Evolutionary conservation across 129 eudicot genomes (phyloP), one percentile per base, ranked within the genome.

Genomic region (Tanacetum coccineum): DNA sequence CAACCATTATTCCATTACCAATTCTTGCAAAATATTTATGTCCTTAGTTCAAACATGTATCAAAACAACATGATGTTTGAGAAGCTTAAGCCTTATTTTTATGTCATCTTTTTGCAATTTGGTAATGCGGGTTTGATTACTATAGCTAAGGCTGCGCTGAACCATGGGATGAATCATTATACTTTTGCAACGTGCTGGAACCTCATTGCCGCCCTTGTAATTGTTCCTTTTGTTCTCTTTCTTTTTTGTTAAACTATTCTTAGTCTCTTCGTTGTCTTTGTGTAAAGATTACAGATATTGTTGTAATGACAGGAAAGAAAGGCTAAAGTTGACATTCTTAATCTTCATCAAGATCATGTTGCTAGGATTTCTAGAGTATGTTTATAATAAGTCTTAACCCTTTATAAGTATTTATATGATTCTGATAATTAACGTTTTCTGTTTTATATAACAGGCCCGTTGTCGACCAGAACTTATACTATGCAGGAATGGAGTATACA

Each of bases 101-200:
- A 66, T 7, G 83, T 88, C 1, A 57, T 82, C 6, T 80, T 87
- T 55, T 54, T 91, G 64, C 96, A 85, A 65, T 83, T 88, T 71
- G 95, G 91, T 32, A 62, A 66, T 74, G 96, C 98, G 0, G 98
- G 94, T 18, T 74, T 81, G 40, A 75, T 68, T 6, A 79, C 88
- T 5, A 75, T 88, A 10, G 93, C 90, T 2, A 88, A 87, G 73
- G 74, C 81, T 59, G 98, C 96, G 32, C 85, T 88, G 21, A 82
- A 88, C 67, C 70, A 80, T n/a, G 98, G 98, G 36, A 88, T 82
- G 85, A 92, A 86, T 78, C 85, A 88, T 67, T 88, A 78, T 78
- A 83, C 93, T 10, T 85, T 85, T 49, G 74, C 93, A 0, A 92
- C 87, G 18, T 88, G 88, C 51, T 80, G 98, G 15, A 89, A 85